Evolutionary conservation across 148 eudicot species (phyloP).

Genomic region (Hydrangea macrophylla): DNA sequence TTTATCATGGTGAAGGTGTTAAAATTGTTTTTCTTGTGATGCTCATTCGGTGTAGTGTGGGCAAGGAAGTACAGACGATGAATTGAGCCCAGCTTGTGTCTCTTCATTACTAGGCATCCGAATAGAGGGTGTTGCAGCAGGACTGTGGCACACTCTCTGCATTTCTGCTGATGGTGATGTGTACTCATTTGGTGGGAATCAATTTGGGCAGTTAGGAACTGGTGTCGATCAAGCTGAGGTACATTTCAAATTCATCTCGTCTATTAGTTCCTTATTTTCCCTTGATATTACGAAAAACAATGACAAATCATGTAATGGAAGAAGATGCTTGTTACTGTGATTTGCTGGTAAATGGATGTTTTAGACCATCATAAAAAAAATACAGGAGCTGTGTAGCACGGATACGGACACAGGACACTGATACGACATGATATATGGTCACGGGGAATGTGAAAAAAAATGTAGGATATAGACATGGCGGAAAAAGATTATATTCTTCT

Average conservation of each 20-base stretch:
- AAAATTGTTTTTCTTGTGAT: conserved; percentile 15
- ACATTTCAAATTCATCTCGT: not conserved
- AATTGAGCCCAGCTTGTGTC: conserved; percentile 86
- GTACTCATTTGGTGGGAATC: conserved; percentile 94
- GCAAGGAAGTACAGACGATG: conserved; percentile 94
- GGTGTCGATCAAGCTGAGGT: conserved; percentile 98
- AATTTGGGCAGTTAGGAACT: conserved; percentile 97
- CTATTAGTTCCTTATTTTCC: conserved; percentile 3
- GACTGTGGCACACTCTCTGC: conserved; percentile 92
- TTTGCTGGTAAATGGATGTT: too few species aligned
- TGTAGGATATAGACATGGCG: too few species aligned
- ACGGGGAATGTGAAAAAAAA: too few species aligned
- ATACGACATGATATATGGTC: too few species aligned
- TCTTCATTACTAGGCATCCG: conserved; percentile 73
- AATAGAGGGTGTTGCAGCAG: conserved; percentile 77
- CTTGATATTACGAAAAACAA: not conserved
- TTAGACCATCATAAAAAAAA: too few species aligned
- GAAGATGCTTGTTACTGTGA: too few species aligned
- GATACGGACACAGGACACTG: too few species aligned
- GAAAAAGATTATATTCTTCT: too few species aligned
- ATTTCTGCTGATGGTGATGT: conserved; percentile 87
- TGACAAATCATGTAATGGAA: not conserved
- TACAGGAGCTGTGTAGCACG: too few species aligned
- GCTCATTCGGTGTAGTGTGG: conserved; percentile 72
- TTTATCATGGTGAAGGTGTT: conserved; percentile 4